Conservation (phyloP, 306 rosid species). For the Vigna trinervia region DNA sequence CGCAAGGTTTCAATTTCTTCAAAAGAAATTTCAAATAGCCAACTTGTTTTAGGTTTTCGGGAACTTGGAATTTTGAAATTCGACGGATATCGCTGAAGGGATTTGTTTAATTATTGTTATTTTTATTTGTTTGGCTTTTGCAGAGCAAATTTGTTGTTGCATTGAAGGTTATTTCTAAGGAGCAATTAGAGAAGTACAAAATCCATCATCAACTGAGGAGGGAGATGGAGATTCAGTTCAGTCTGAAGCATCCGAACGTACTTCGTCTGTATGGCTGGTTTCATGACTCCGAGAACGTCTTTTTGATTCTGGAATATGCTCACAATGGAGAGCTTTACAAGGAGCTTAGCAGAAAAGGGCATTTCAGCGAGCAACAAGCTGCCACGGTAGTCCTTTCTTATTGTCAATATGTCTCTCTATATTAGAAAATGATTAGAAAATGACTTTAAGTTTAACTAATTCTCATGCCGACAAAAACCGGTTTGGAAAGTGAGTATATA, state of each 20-base stretch:
- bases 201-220: conserved; percentile 74
- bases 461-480: too few species aligned
- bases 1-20: conserved; percentile 49
- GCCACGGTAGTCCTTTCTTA: conserved; percentile 60
- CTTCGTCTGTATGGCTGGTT: conserved; percentile 88
- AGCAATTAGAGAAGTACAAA: conserved; percentile 73
- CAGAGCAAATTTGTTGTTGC: conserved; percentile 85
- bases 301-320: conserved; percentile 87
- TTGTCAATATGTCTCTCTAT: not conserved
- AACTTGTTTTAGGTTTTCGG: not conserved
- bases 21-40: not conserved
- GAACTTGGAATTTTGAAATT: not conserved
- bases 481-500: too few species aligned
- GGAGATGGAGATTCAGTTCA: conserved; percentile 83
- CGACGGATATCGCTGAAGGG: not conserved
- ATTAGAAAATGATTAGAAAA: too few species aligned
- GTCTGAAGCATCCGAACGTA: conserved; percentile 70
- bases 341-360: conserved; percentile 57
- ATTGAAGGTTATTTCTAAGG: conserved; percentile 77
- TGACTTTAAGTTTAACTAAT: too few species aligned
- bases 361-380: conserved; percentile 71
- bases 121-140: not conserved
- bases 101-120: not conserved
- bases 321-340: conserved; percentile 83
- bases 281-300: conserved; percentile 72